Percentiles rank a stretch among this genome's conserved stretches.
phyloP scores from a whole-genome alignment of 371 early-diverging fungal genomes.

The Lichtheimia ornata region DNA sequence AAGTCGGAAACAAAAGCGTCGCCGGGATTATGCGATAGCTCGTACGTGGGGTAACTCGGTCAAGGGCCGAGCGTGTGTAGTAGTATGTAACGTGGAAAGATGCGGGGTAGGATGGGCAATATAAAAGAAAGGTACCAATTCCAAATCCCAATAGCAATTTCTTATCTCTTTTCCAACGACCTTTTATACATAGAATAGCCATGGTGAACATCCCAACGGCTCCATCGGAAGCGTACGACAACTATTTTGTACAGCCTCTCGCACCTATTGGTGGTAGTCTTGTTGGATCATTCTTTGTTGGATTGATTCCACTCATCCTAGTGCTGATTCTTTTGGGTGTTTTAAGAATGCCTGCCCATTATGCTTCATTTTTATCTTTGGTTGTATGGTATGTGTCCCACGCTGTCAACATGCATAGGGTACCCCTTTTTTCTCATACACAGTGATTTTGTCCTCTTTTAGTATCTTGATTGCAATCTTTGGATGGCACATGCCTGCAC shows the following conservation, averaged over 20 bases:
- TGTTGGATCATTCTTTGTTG: conserved; percentile 52
- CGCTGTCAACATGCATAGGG: neutral
- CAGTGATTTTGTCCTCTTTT: neutral
- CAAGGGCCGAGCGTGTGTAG: no score
- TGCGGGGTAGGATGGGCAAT: no score
- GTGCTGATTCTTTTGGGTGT: conserved; percentile 41
- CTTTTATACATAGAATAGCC: no score
- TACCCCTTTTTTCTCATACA: conserved; percentile 3
- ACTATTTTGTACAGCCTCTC: conserved; percentile 41
- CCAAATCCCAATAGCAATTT: no score
- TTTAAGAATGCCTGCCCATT: conserved; percentile 40
- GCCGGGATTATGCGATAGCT: no score
- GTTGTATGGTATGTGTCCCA: conserved; percentile 31
- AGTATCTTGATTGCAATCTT: conserved; percentile 58
- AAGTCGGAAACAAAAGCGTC: no score
- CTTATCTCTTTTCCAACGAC: no score
- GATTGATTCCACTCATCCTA: conserved; percentile 39
- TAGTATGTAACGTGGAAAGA: no score
- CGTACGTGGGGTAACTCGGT: no score
- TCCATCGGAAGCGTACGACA: conserved; percentile 27
- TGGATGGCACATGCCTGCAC: conserved; percentile 58
- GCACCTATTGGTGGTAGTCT: conserved; percentile 44
- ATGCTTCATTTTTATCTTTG: conserved; percentile 34
- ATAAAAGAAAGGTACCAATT: no score
- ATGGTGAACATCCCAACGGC: conserved; percentile 34